phyloP scores from a whole-genome alignment of 2,329 filamentous ascomycete genomes.

The Stemphylium beticola region DNA sequence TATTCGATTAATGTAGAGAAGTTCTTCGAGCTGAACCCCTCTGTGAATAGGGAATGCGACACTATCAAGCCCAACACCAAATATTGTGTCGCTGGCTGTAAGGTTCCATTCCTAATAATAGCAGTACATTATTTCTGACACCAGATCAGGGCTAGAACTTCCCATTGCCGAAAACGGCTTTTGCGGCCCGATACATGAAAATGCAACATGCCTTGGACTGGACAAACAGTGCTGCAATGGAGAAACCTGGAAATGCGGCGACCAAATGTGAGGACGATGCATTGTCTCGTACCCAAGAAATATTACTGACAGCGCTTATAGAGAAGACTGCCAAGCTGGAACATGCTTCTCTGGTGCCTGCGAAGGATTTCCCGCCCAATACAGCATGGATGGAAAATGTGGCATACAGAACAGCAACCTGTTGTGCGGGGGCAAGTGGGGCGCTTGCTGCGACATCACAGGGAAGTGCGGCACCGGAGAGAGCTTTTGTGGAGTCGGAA shows the following conservation, averaged over 20 bases:
- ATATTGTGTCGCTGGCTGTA: conserved; percentile 42
- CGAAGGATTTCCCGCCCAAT: neutral
- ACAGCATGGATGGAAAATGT: neutral
- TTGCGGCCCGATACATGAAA: conserved; percentile 41
- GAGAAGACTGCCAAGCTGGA: no score
- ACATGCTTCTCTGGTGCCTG: neutral
- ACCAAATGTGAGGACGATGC: no score
- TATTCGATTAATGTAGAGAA: conserved; percentile 27
- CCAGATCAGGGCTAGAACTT: neutral
- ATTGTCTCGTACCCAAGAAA: no score
- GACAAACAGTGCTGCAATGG: conserved; percentile 21
- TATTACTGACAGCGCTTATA: no score
- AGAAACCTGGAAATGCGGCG: conserved; percentile 13
- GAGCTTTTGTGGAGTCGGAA: conserved; percentile 12
- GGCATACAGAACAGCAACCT: neutral
- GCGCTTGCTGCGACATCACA: neutral
- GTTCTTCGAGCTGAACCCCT: conserved; percentile 39
- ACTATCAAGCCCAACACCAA: conserved; percentile 36
- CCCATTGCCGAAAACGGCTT: conserved; percentile 16
- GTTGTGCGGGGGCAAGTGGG: neutral
- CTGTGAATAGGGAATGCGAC: conserved; percentile 33
- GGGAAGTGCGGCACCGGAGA: conserved; percentile 5
- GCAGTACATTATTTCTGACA: neutral
- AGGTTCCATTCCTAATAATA: neutral
- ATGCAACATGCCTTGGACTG: conserved; percentile 43